Evolutionary conservation across 805 yeast genomes (phyloP).

Genomic region (Maudiozyma pseudohumilis): DNA sequence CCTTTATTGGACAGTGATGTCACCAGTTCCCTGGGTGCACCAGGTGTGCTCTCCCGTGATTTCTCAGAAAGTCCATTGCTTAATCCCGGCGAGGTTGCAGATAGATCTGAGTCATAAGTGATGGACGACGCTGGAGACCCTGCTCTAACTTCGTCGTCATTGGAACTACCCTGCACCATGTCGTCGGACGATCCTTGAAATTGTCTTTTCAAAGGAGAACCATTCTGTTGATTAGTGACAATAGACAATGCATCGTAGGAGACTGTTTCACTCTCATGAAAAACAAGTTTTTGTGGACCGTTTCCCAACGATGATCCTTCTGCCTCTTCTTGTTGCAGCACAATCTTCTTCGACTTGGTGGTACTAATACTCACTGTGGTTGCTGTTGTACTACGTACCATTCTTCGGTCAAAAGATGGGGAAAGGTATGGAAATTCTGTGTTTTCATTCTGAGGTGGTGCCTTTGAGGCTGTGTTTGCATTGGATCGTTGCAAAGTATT

Average conservation of each 20-base stretch:
- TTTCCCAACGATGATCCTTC: too few relatives aligned
- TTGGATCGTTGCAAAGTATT: slow-evolving; percentile 16
- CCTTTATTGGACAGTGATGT: neutral
- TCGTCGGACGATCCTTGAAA: too few relatives aligned
- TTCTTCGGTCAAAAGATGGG: slow-evolving; percentile 21
- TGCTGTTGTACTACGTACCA: slow-evolving; percentile 18
- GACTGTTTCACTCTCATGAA: slow-evolving; percentile 8
- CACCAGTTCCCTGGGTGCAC: neutral
- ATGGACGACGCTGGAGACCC: slow-evolving; percentile 37
- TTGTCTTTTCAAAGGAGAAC: neutral
- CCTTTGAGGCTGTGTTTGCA: neutral
- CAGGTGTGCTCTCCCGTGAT: neutral
- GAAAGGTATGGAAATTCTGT: slow-evolving; percentile 6
- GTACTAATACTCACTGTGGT: slow-evolving; percentile 7
- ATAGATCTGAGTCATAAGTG: slow-evolving; percentile 50
- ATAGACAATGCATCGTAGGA: slow-evolving; percentile 4
- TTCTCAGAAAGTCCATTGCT: neutral
- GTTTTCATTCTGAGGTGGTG: slow-evolving; percentile 3
- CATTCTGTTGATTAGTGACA: neutral
- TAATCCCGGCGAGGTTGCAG: slow-evolving; percentile 15
- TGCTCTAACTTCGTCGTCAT: too few relatives aligned
- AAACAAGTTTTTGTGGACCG: slow-evolving; percentile 21
- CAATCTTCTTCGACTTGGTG: too few relatives aligned
- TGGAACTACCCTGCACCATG: slow-evolving; percentile 8
- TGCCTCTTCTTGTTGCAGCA: too few relatives aligned